Evolutionary conservation across 2,329 filamentous ascomycete species (phyloP).

Genomic region (Coniosporium tulheliwenetii): DNA sequence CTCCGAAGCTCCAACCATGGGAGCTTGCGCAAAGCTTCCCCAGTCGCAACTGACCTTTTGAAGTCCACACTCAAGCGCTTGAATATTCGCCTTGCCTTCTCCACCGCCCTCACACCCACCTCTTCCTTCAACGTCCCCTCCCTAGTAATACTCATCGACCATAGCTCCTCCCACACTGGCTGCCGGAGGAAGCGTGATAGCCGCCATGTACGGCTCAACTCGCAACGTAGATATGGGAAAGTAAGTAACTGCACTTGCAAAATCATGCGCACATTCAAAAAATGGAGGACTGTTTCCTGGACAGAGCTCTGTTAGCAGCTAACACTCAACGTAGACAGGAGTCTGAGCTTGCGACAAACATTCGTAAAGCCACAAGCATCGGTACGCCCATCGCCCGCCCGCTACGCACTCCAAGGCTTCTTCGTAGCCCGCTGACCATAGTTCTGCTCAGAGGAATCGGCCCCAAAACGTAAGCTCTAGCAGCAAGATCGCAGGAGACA

Average conservation of each 20-base stretch:
- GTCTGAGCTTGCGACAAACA: constrained; percentile 48
- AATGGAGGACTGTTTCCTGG: no score
- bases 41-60: no score
- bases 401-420: constrained; percentile 3
- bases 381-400: constrained; percentile 20
- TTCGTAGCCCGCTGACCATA: constrained; percentile 7
- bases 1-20: no score
- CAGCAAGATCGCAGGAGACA: constrained; percentile 1
- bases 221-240: constrained; percentile 48
- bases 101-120: no score
- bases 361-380: constrained; percentile 51
- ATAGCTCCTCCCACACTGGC: no score
- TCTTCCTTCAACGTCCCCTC: no score
- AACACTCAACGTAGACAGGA: constrained; percentile 33
- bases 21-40: no score
- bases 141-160: no score
- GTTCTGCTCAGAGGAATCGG: constrained; percentile 39
- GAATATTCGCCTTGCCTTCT: no score
- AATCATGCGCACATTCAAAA: no score
- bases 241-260: constrained; percentile 20
- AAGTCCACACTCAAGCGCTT: no score
- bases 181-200: background rate
- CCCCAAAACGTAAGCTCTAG: constrained; percentile 42
- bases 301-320: no score
- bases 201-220: constrained; percentile 24